Evolutionary conservation across 257 asterid genomes (phyloP), one percentile per base, ranked within the genome.

Genomic region (Ajuga chamaepitys): DNA sequence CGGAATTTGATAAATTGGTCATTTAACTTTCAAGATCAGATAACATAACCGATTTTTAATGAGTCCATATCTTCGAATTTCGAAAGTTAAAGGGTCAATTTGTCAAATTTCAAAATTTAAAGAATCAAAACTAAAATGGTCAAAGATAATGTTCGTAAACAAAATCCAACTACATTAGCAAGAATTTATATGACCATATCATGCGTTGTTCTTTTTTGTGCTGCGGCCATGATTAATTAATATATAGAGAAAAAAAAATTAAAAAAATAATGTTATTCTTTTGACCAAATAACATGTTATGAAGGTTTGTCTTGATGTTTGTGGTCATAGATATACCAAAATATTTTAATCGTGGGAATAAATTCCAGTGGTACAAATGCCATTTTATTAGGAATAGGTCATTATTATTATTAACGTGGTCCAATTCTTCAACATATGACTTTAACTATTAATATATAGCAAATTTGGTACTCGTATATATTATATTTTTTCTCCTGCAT

Each of bases 261-360:
- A 35, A 57, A 41, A 48, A n/a, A 48, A 25, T 38, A 58, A 52
- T 41, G 54, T 4, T 60, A 38, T 40, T 40, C 37, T 44, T 64
- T 78, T 79, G 81, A 79, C 83, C 67, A 67, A 71, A 5, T 61
- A 73, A 51, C 69, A 66, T 75, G 76, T 75, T 59, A 42, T 35
- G 37, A 24, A 41, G 30, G 13, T 72, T 76, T 67, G 62, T 40
- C 24, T n/a, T 67, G 22, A 44, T 53, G 63, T 57, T 35, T 62
- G 70, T 62, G 77, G 64, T 64, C 58, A 64, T 54, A 45, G 59
- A 59, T 71, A 45, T 22, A 32, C 60, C 46, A 52, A 17, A 56
- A 56, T 60, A 72, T 30, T 68, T 16, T 51, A 63, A 48, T 54
- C 32, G 28, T 40, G 54, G 67, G 67, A 62, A 61, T 71, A 58